Base-by-base conservation (phyloP, 2,329 filamentous ascomycete genomes). In the Ophiobolus disseminans region DNA sequence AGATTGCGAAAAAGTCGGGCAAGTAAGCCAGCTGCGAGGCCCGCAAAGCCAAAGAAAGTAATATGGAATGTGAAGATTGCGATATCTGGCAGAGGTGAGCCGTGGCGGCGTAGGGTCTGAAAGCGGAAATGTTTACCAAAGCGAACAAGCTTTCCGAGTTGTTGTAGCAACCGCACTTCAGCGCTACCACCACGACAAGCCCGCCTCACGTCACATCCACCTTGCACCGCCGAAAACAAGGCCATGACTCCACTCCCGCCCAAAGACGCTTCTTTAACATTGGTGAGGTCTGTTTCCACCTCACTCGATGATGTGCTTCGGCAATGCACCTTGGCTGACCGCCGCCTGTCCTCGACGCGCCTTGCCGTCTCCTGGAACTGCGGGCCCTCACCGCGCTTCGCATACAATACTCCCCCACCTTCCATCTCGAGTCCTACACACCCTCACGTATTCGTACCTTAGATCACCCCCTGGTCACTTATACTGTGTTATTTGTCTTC, bases 21-120 rank as follows among this genome's bases (percentile, higher is more conserved):
- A 57, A 59, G 60, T 56, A 48, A 51, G 60, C 56, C 55, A 44
- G 52, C 55, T 52, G 50, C 50, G 47, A 46, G 44, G 42, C 51
- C 62, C 51, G 60, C 60, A 50, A 57, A 46, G 57, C 57, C 61
- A 57, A 62, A 65, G 62, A 69, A 68, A 55, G 62, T 50, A 66
- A 63, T 60, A 63, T 56, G 62, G 60, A 66, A 68, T 66, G 62
- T 44, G 58, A 51, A 48, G 50, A 55, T 45, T 49, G 50, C 50
- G 50, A 58, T 52, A 16, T 31, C 28, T 13, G 45, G 54, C 41
- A 58, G 55, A 53, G 46, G 47, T 50, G 51, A 40, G 60, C 45
- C 56, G 59, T 49, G 31, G 56, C 61, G 57, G 64, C 60, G 60
- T 48, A 44, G 58, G 55, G 36, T 52, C 53, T 60, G 66, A 57